Evolutionary conservation across 164 flowering plant genomes (phyloP), one percentile per base, ranked within the genome.

Genomic region (Cinnamomum chago): DNA sequence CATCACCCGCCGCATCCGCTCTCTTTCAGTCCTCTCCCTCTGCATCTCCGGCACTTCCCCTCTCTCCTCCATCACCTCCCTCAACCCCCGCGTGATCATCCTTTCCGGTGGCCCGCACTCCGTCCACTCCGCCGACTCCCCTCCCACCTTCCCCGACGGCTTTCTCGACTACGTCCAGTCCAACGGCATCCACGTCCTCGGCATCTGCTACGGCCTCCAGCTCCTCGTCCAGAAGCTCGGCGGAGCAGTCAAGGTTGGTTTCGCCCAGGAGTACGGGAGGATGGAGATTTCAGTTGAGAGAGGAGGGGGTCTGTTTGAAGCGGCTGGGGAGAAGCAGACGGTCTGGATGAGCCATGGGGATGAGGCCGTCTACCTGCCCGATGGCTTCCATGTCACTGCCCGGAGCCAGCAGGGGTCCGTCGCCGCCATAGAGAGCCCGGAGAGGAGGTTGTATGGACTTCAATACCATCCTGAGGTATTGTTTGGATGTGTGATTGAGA

Each of bases 341-440:
- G 99, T 94, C 66, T 93, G 99, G 99, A 95, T 92, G 98, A 95
- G 99, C 73, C 98, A 95, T 74, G 98, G 98, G 0, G 98, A 95
- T 62, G 99, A 92, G 83, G 97, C 83, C 20, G 90, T 73, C 1
- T 62, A 33, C 40, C 75, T 95, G 82, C 99, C 98, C 0, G 87
- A 83, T 9, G 98, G 98, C 77, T 95, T 95, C 72, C 70, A 75
- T 30, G 92, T 92, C 10, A 90, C 86, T 71, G 97, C 92, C 0
- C 77, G 90, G 82, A 95, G 97, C 73, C 78, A 80, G 67, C 94
- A 89, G 75, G 92, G 96, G 33, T 76, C 82, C 0, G 88, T 95
- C 27, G 98, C 98, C 0, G 99, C 98, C 0, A 81, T 92, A 24
- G 90, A 95, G 89, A 81, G 83, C 79, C 73, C 18, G 3, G 67